These are phyloP conservation scores for Plasmodium ovale DNA, from an alignment of 169 alveolate species.

Conservation along the genomic window DNA sequence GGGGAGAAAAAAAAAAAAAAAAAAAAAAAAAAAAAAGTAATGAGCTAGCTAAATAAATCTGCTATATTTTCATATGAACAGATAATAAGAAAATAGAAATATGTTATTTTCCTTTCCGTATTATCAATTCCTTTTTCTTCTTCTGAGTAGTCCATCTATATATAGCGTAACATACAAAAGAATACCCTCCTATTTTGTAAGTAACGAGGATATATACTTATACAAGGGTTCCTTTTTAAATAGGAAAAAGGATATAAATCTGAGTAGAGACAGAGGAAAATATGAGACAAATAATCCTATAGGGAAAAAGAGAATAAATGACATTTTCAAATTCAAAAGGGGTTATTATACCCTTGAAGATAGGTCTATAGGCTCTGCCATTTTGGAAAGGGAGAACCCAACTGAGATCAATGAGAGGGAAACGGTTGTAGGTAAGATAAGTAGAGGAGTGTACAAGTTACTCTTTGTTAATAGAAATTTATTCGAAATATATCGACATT, in stretches of 20 bases:
- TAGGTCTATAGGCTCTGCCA: background rate
- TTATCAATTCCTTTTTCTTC: background rate
- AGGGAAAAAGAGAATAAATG: background rate
- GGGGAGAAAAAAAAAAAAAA: too few species aligned
- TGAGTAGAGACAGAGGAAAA: too few species aligned
- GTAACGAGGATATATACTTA: background rate
- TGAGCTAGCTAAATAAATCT: too few species aligned
- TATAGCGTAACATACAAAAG: background rate
- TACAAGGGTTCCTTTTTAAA: too few species aligned
- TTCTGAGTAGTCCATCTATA: constrained; percentile 5
- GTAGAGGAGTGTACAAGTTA: constrained; percentile 23
- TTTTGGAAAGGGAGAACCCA: background rate
- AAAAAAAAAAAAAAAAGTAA: too few species aligned
- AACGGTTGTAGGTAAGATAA: background rate
- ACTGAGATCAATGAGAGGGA: background rate
- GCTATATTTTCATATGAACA: too few species aligned
- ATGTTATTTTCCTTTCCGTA: constrained; percentile 11
- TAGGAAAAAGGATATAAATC: too few species aligned
- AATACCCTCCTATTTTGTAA: background rate
- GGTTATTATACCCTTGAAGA: background rate
- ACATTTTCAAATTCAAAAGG: background rate
- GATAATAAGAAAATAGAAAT: constrained; percentile 1
- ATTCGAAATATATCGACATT: too few species aligned
- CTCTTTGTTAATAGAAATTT: constrained; percentile 28
- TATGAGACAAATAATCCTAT: too few species aligned